Percentiles rank a stretch among this genome's conserved stretches.
phyloP scores from a whole-genome alignment of 2,329 filamentous ascomycete species.

The Leptographium wingfieldii region DNA sequence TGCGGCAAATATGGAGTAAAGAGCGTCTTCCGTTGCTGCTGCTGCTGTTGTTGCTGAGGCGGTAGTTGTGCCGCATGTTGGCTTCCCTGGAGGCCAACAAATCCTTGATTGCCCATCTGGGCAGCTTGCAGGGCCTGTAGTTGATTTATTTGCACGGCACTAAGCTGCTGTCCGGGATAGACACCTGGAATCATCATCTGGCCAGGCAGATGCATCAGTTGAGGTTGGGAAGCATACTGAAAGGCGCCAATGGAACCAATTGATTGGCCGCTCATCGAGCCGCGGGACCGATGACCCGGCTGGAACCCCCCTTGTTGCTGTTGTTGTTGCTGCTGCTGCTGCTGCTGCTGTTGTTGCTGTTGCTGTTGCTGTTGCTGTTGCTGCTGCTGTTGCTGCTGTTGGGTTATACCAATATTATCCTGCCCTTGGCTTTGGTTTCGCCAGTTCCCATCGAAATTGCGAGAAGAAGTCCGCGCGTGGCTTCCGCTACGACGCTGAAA shows the following conservation, averaged over 20 bases:
- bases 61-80: slow-evolving; percentile 56
- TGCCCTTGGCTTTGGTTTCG: slow-evolving; percentile 64
- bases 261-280: slow-evolving; percentile 74
- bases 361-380: slow-evolving; percentile 33
- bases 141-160: slow-evolving; percentile 77
- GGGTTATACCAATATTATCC: slow-evolving; percentile 32
- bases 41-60: slow-evolving; percentile 56
- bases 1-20: slow-evolving; percentile 97
- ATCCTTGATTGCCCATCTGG: slow-evolving; percentile 64
- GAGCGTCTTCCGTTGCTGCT: slow-evolving; percentile 92
- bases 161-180: slow-evolving; percentile 71
- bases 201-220: slow-evolving; percentile 73
- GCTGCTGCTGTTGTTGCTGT: slow-evolving; percentile 29
- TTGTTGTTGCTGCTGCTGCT: slow-evolving; percentile 28
- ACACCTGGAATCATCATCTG: slow-evolving; percentile 80
- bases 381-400: slow-evolving; percentile 33
- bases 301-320: slow-evolving; percentile 63
- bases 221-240: slow-evolving; percentile 78
- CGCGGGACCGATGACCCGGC: slow-evolving; percentile 77
- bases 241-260: slow-evolving; percentile 75
- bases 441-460: slow-evolving; percentile 98
- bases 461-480: slow-evolving; percentile 70
- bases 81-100: slow-evolving; percentile 54
- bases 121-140: slow-evolving; percentile 86
- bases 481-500: slow-evolving; percentile 60